Evolutionary conservation across 169 alveolate species (phyloP).

Genomic region (Plasmodium sp.): DNA sequence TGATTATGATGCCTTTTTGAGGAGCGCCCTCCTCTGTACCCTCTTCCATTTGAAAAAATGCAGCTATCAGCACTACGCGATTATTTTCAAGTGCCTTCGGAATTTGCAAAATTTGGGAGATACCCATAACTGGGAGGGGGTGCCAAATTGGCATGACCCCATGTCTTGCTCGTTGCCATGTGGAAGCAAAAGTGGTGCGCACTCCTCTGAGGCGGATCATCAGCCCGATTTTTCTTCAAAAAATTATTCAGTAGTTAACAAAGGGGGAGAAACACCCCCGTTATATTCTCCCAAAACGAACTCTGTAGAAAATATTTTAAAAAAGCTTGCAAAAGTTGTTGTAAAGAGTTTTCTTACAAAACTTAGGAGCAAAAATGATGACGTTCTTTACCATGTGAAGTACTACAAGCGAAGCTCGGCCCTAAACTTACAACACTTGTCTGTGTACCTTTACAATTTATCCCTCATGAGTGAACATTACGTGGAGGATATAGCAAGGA

Average conservation of each 20-base stretch:
- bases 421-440: slow-evolving; percentile 51
- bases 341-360: slow-evolving; percentile 18
- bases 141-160: background rate
- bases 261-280: background rate
- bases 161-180: background rate
- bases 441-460: slow-evolving; percentile 41
- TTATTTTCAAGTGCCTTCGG: slow-evolving; percentile 38
- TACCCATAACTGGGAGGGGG: background rate
- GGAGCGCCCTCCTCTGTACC: slow-evolving; percentile 25
- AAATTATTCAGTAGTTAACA: background rate
- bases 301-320: slow-evolving; percentile 1
- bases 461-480: slow-evolving; percentile 5
- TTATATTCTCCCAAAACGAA: background rate
- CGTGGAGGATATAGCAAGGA: background rate
- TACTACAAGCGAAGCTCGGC: slow-evolving; percentile 1
- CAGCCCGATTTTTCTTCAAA: background rate
- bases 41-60: slow-evolving; percentile 31
- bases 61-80: slow-evolving; percentile 65
- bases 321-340: slow-evolving; percentile 20
- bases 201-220: background rate
- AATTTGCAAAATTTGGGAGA: slow-evolving; percentile 23
- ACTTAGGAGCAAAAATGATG: slow-evolving; percentile 20
- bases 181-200: background rate
- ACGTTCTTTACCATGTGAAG: background rate
- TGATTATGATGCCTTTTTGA: slow-evolving; percentile 43